phyloP scores from a whole-genome alignment of 2,329 filamentous ascomycete species.

The Pseudocercospora macadamiae region DNA sequence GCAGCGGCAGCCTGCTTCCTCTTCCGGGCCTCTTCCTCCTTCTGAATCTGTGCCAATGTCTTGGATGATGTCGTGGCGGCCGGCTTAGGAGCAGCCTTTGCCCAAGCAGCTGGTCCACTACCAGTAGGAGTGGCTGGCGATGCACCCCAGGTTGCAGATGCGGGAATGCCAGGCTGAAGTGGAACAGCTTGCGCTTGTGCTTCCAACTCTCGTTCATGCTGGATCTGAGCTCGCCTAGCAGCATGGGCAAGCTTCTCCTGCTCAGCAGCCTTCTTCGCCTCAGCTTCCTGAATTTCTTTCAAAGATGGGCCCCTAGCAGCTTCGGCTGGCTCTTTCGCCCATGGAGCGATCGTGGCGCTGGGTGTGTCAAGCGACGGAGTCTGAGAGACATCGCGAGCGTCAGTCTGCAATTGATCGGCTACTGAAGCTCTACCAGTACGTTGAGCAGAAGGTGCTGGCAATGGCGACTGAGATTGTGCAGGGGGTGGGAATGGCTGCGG shows the following conservation, averaged over 20 bases:
- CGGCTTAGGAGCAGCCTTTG: constrained; percentile 63
- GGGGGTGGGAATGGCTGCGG: constrained; percentile 77
- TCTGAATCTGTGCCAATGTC: constrained; percentile 93
- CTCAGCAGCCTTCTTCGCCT: constrained; percentile 90
- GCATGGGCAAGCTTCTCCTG: constrained; percentile 79
- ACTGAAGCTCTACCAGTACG: constrained; percentile 75
- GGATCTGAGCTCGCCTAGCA: constrained; percentile 72
- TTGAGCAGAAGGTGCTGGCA: constrained; percentile 87
- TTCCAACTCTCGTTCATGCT: constrained; percentile 79
- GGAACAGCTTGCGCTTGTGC: constrained; percentile 58
- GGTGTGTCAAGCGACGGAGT: constrained; percentile 70
- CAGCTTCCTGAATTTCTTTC: constrained; percentile 94
- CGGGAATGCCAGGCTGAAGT: constrained; percentile 74
- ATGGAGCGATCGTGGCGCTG: constrained; percentile 80
- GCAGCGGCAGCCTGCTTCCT: constrained; percentile 65
- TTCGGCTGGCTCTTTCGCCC: constrained; percentile 82
- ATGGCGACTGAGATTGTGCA: constrained; percentile 74
- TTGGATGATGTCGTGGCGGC: constrained; percentile 66
- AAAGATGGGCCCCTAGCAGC: constrained; percentile 83
- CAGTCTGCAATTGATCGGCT: constrained; percentile 69
- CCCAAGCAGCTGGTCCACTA: constrained; percentile 60
- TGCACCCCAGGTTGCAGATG: constrained; percentile 86
- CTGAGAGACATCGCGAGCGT: constrained; percentile 73
- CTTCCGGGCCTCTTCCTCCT: constrained; percentile 91
- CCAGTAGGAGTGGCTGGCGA: constrained; percentile 64